These are phyloP conservation scores for Hypoxylon sp. DNA, from an alignment of 2,329 filamentous ascomycete species.

Conservation along the genomic window DNA sequence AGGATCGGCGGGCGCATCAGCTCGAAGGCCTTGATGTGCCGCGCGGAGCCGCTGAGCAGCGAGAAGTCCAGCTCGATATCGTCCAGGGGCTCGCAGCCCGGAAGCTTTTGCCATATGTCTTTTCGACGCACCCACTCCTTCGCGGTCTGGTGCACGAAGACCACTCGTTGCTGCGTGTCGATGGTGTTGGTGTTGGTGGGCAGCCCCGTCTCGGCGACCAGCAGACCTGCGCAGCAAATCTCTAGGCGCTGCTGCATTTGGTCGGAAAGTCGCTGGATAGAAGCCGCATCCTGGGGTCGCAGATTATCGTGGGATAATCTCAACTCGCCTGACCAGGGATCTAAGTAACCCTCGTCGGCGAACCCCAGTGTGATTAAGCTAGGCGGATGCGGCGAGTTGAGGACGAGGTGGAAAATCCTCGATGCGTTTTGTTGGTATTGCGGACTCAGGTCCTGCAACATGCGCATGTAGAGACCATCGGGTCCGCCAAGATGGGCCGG, in stretches of 20 bases:
- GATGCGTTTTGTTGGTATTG: conserved; percentile 42
- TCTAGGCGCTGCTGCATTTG: conserved; percentile 41
- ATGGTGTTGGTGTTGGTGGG: conserved; percentile 32
- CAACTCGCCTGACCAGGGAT: conserved; percentile 38
- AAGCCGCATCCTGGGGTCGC: conserved; percentile 30
- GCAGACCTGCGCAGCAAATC: conserved; percentile 41
- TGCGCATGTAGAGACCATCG: conserved; percentile 48
- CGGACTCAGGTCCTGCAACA: conserved; percentile 43
- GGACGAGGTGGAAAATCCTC: conserved; percentile 45
- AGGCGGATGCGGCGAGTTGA: conserved; percentile 46
- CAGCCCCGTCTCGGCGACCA: conserved; percentile 40
- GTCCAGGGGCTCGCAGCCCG: conserved; percentile 33
- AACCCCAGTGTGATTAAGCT: conserved; percentile 45
- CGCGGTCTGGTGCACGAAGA: conserved; percentile 46
- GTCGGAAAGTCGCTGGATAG: conserved; percentile 39
- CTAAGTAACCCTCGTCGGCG: conserved; percentile 42
- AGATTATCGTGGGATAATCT: conserved; percentile 37
- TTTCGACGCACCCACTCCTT: conserved; percentile 46
- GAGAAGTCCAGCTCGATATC: conserved; percentile 42
- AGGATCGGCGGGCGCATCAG: conserved; percentile 40
- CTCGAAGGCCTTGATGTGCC: conserved; percentile 44
- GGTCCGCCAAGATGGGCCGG: conserved; percentile 44
- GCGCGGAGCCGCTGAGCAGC: conserved; percentile 44
- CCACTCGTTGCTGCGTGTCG: conserved; percentile 41
- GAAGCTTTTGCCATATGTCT: conserved; percentile 44